Percentiles rank a stretch among this genome's conserved stretches.
phyloP scores from a whole-genome alignment of 31 red algal genomes.

The Endocladia muricata region DNA sequence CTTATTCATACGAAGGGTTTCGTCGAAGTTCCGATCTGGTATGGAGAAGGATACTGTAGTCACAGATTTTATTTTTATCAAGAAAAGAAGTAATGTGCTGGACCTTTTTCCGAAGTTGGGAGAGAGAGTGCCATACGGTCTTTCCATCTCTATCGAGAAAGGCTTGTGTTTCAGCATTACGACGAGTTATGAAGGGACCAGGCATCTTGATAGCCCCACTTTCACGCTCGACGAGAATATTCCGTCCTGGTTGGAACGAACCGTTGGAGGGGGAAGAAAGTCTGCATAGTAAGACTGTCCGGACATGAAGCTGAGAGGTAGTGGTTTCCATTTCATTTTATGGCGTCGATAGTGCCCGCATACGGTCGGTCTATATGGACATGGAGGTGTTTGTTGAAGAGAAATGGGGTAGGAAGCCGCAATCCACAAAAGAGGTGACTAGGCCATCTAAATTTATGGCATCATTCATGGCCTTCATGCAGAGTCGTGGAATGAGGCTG shows the following conservation, averaged over 20 bases:
- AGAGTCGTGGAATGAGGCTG: no score
- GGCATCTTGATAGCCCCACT: neutral
- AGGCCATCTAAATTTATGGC: slow-evolving; percentile 28
- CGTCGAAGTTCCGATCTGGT: no score
- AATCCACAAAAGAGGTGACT: slow-evolving; percentile 44
- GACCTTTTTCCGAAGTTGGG: neutral
- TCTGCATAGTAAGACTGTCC: neutral
- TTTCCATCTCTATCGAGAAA: neutral
- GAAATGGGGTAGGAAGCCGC: slow-evolving; percentile 28
- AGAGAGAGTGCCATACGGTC: neutral
- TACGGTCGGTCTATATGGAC: neutral
- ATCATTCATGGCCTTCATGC: slow-evolving; percentile 51
- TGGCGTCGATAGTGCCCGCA: neutral
- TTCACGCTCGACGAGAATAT: neutral
- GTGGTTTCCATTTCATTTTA: slow-evolving; percentile 4
- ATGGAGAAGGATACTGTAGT: neutral
- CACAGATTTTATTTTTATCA: neutral
- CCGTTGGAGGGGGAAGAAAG: neutral
- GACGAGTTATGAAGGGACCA: neutral
- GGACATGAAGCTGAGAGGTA: neutral
- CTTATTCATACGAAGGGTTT: neutral
- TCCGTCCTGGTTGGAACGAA: neutral
- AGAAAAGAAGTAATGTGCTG: neutral
- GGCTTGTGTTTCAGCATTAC: neutral
- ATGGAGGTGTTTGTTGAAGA: neutral